These are phyloP conservation scores for Aspergillus sojae DNA, from an alignment of 2,329 filamentous ascomycete genomes.

Conservation along the genomic window DNA sequence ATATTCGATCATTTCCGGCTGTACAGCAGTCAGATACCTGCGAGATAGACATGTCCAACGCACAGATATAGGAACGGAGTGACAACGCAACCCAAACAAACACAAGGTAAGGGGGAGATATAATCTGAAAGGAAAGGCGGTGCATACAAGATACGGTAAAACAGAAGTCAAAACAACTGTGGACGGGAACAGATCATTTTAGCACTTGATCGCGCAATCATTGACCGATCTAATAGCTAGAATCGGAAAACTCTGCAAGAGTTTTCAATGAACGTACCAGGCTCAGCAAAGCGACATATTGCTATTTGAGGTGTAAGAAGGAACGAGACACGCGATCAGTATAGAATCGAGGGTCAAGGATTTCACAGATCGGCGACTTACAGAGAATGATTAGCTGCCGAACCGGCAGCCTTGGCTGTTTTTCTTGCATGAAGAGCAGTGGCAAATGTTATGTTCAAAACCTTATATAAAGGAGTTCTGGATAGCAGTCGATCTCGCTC, in stretches of 20 bases:
- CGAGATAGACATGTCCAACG: background rate
- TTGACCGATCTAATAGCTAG: background rate
- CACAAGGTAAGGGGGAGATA: background rate
- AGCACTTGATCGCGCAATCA: slow-evolving; percentile 2
- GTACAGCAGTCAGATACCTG: slow-evolving; percentile 35
- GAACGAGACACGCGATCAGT: background rate
- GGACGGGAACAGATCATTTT: slow-evolving; percentile 1
- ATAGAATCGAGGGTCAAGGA: background rate
- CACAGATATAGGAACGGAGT: background rate
- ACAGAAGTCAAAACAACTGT: slow-evolving; percentile 66
- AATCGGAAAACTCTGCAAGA: slow-evolving; percentile 3
- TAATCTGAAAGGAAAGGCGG: background rate
- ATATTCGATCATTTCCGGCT: slow-evolving; percentile 79
- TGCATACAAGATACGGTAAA: slow-evolving; percentile 59
- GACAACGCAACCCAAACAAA: no score
- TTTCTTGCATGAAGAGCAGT: slow-evolving; percentile 23
- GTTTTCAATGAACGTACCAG: slow-evolving; percentile 41
- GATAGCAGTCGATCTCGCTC: background rate
- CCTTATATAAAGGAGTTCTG: background rate
- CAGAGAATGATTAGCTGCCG: slow-evolving; percentile 78
- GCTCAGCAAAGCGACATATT: slow-evolving; percentile 77
- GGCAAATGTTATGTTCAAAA: background rate
- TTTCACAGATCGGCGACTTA: slow-evolving; percentile 45
- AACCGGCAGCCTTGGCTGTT: slow-evolving; percentile 66
- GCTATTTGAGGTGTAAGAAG: slow-evolving; percentile 49